Evolutionary conservation across 495 filamentous ascomycete species (phyloP), one percentile per base, ranked within the genome.

Genomic region (Niebla homalea): DNA sequence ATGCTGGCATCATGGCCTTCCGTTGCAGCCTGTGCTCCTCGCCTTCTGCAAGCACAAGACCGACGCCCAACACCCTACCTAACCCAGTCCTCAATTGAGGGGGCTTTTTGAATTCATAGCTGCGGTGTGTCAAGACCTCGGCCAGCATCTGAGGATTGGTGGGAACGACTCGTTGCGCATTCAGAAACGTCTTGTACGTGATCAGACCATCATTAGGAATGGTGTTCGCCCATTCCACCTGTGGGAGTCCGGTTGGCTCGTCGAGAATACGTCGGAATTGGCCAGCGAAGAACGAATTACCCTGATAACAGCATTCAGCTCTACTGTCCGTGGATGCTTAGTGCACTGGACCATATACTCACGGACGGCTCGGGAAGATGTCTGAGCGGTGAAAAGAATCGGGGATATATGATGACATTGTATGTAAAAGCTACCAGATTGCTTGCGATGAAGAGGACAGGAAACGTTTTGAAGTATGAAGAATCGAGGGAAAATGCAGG

Each of bases 151-250:
- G 83, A 3, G 86, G 74, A 5, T 66, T 75, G 1, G 78, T 82
- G 20, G 82, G 53, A 1, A 89, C 55, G 4, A 94, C 57, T 37
- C 87, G 73, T 59, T 94, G 86, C 5, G 69, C 50, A 57, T 93
- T 90, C 52, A 83, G 78, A 5, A 61, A 19, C 23, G 52, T 54
- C 12, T 52, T 49, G 39, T 94, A 90, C 25, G 80, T 75, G 42
- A 97, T 85, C n/a, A 95, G 61, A 8, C 89, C 89, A 41, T 90
- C 76, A 54, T 96, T 89, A n/a, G 86, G 84, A 26, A 94, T 69
- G 1, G 68, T 76, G 40, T 82, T 74, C 46, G 80, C 70, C 87
- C 86, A 94, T 36, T 81, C 63, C n/a, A 72, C 61, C 46, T 75
- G 73, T 0, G 80, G 76, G 4, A 64, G 62, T 6, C 87, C 87